Conservation (phyloP, 108 stramenopile genomes). For the Poteriospumella lacustris region DNA sequence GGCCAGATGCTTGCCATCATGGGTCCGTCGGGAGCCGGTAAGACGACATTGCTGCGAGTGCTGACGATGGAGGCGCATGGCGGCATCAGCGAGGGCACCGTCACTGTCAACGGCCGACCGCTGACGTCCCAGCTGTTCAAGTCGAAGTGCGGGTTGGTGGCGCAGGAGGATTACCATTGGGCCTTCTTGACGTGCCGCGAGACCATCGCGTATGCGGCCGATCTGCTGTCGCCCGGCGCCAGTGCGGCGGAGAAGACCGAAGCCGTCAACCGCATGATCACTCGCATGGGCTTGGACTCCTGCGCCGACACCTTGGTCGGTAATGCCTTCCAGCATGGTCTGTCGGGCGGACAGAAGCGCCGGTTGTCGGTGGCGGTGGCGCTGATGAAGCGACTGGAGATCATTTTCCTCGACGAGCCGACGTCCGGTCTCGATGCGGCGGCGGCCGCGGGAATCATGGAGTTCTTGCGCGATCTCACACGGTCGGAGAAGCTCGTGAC, state of each 20-base stretch:
- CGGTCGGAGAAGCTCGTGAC: conserved; percentile 47
- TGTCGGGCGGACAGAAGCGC: conserved; percentile 59
- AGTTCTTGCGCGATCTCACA: conserved; percentile 45
- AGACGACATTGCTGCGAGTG: no score
- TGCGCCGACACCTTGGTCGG: conserved; percentile 61
- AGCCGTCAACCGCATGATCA: no score
- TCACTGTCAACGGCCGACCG: no score
- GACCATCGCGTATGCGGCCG: background rate
- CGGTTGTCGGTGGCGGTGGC: conserved; percentile 65
- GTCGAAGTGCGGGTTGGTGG: no score
- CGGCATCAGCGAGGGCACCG: no score
- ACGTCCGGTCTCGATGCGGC: conserved; percentile 48
- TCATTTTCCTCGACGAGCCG: conserved; percentile 54
- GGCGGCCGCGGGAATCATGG: conserved; percentile 39
- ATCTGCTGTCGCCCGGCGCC: no score
- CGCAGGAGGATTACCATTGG: no score
- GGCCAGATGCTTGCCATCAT: no score
- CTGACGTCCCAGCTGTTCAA: no score
- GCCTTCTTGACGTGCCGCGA: background rate
- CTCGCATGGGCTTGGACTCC: conserved; percentile 59
- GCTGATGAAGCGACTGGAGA: conserved; percentile 40
- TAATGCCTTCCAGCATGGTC: conserved; percentile 53
- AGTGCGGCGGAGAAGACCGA: no score
- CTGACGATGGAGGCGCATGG: no score
- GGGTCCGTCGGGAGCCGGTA: no score